Evolutionary conservation across 2,329 filamentous ascomycete genomes (phyloP).

Genomic region (Pezicula neosporulosa): DNA sequence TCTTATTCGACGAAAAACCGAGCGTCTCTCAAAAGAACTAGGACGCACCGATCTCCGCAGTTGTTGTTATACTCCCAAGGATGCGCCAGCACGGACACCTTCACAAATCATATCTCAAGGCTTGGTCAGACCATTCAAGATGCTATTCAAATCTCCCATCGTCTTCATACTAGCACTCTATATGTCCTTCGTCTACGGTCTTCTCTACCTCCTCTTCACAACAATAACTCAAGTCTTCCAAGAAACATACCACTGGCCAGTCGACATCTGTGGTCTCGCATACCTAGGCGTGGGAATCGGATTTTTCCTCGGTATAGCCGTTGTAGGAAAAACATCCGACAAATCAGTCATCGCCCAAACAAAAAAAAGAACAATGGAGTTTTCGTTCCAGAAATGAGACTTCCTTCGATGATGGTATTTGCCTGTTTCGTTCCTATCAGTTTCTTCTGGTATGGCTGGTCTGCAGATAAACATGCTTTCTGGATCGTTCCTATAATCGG

Average conservation of each 20-base stretch:
- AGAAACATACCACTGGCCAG: constrained; percentile 34
- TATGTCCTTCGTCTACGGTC: constrained; percentile 45
- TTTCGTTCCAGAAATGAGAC: constrained; percentile 33
- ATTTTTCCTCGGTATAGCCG: constrained; percentile 31
- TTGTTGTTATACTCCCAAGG: constrained; percentile 39
- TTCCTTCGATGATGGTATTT: constrained; percentile 39
- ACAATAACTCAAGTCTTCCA: constrained; percentile 47
- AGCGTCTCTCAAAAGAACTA: constrained; percentile 37
- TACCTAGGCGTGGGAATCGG: constrained; percentile 40
- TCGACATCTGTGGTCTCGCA: constrained; percentile 36
- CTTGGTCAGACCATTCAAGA: constrained; percentile 42
- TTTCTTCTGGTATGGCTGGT: constrained; percentile 48
- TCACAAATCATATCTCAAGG: constrained; percentile 4
- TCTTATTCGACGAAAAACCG: constrained; percentile 43
- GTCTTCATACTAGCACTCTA: constrained; percentile 41
- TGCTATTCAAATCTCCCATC: constrained; percentile 31
- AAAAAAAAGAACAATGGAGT: constrained; percentile 32
- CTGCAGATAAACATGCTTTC: constrained; percentile 33
- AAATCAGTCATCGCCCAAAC: constrained; percentile 39
- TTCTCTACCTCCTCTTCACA: constrained; percentile 48
- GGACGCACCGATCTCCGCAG: constrained; percentile 33
- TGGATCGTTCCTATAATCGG: constrained; percentile 40
- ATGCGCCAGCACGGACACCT: not conserved
- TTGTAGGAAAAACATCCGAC: constrained; percentile 39
- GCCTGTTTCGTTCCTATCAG: constrained; percentile 37